Evolutionary conservation across 2,329 filamentous ascomycete species (phyloP).

Genomic region (Periconia digitata): DNA sequence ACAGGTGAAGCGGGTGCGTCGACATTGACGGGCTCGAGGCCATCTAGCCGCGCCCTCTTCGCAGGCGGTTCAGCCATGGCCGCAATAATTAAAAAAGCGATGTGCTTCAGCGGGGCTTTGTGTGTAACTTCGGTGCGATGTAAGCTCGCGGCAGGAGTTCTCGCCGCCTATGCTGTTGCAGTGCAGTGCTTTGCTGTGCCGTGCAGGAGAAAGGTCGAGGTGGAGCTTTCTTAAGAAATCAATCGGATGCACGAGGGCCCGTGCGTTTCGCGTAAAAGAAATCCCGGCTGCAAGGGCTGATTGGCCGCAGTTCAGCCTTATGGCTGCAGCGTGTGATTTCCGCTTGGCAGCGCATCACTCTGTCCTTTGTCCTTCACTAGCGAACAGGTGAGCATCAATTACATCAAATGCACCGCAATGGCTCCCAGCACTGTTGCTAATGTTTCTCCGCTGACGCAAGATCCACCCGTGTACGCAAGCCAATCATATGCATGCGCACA

Average conservation of each 20-base stretch:
- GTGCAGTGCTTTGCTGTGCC: slow-evolving; percentile 20
- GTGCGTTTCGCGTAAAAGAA: neutral
- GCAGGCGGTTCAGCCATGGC: slow-evolving; percentile 42
- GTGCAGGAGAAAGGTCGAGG: slow-evolving; percentile 1
- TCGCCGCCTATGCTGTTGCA: slow-evolving; percentile 28
- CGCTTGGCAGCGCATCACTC: neutral
- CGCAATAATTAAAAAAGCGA: slow-evolving; percentile 30
- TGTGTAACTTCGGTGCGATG: neutral
- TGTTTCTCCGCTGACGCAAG: neutral
- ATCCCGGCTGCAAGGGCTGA: too few species aligned
- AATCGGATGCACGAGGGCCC: neutral
- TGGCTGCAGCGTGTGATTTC: neutral
- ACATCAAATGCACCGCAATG: neutral
- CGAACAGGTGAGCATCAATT: too few species aligned
- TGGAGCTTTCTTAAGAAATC: slow-evolving; percentile 6
- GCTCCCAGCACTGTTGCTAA: neutral
- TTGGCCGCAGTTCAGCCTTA: neutral
- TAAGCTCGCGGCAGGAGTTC: slow-evolving; percentile 6
- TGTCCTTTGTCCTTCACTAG: neutral
- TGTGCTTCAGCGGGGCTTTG: neutral
- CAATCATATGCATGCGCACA: neutral
- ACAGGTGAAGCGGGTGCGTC: slow-evolving; percentile 42
- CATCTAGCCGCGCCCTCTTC: slow-evolving; percentile 44
- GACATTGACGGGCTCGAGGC: slow-evolving; percentile 34
- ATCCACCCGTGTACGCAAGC: neutral